Evolutionary conservation across 2,329 filamentous ascomycete species (phyloP).

Genomic region (Sclerotinia spermophila): DNA sequence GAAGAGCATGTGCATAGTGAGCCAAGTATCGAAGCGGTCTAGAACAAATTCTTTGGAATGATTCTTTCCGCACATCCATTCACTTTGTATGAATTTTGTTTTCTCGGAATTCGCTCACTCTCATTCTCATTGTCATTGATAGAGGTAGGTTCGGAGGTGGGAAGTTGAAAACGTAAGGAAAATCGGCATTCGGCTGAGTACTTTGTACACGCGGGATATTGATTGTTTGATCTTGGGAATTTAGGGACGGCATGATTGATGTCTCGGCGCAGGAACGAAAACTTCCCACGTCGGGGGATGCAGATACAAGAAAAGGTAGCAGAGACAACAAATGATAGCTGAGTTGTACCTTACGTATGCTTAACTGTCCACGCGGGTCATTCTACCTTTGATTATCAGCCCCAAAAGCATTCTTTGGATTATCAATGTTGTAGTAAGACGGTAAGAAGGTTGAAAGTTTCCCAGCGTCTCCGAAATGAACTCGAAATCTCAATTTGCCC

Average conservation of each 20-base stretch:
- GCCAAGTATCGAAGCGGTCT: not conserved
- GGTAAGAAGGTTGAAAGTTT: too few species aligned
- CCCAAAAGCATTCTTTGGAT: not conserved
- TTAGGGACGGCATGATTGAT: not conserved
- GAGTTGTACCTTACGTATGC: slow-evolving; percentile 15
- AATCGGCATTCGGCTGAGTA: not conserved
- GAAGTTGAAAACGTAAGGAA: not conserved
- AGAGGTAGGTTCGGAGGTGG: not conserved
- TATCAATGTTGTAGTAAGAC: not conserved
- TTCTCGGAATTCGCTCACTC: not conserved
- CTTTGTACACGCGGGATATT: not conserved
- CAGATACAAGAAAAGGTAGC: not conserved
- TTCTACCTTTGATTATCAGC: not conserved
- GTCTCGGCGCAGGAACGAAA: slow-evolving; percentile 17
- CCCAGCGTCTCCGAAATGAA: slow-evolving; percentile 2
- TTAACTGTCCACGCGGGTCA: not conserved
- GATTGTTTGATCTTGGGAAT: not conserved
- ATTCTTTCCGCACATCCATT: not conserved
- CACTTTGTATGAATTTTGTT: not conserved
- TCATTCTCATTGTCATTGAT: not conserved
- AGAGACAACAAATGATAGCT: slow-evolving; percentile 14
- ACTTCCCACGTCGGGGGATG: not conserved
- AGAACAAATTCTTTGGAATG: too few species aligned
- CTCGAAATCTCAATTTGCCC: not conserved
- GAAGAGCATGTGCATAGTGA: not conserved